A percentile compares a stretch with the other conserved stretches of the same genome.
Evolutionary conservation across 2,329 filamentous ascomycete species (phyloP).

Genomic region (Diaporthe vexans): DNA sequence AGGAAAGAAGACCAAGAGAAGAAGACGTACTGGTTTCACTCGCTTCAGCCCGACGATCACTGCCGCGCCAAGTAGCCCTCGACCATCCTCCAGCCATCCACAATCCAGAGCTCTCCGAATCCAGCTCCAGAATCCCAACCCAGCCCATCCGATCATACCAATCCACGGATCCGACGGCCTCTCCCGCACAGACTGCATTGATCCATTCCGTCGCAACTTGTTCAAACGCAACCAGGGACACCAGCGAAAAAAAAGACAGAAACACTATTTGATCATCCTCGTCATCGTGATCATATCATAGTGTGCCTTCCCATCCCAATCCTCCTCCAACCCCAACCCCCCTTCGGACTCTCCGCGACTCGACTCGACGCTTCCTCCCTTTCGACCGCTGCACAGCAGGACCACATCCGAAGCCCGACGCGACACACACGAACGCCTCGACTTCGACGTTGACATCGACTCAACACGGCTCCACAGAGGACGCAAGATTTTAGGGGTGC

Average conservation of each 20-base stretch:
- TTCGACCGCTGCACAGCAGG: slow-evolving; percentile 7
- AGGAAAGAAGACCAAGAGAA: neutral
- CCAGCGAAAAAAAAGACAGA: neutral
- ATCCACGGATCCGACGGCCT: slow-evolving; percentile 34
- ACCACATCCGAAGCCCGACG: neutral
- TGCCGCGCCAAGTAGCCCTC: slow-evolving; percentile 29
- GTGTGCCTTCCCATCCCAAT: neutral
- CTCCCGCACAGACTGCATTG: slow-evolving; percentile 33
- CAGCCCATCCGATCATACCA: slow-evolving; percentile 20
- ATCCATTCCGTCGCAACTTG: slow-evolving; percentile 8
- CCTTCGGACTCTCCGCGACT: neutral
- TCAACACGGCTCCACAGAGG: neutral
- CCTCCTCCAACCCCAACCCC: neutral
- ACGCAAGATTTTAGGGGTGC: neutral
- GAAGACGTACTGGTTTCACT: slow-evolving; percentile 15
- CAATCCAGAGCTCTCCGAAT: slow-evolving; percentile 11
- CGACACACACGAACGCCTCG: slow-evolving; percentile 2
- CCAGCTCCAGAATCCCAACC: neutral
- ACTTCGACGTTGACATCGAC: neutral
- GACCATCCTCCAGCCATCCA: slow-evolving; percentile 25
- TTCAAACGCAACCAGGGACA: neutral
- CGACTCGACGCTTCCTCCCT: neutral
- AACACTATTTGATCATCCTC: slow-evolving; percentile 25
- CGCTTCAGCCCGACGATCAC: slow-evolving; percentile 27
- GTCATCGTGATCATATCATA: slow-evolving; percentile 8